These are phyloP conservation scores for Coemansia sp. DNA, from an alignment of 192 early-diverging fungal genomes.

Conservation along the genomic window DNA sequence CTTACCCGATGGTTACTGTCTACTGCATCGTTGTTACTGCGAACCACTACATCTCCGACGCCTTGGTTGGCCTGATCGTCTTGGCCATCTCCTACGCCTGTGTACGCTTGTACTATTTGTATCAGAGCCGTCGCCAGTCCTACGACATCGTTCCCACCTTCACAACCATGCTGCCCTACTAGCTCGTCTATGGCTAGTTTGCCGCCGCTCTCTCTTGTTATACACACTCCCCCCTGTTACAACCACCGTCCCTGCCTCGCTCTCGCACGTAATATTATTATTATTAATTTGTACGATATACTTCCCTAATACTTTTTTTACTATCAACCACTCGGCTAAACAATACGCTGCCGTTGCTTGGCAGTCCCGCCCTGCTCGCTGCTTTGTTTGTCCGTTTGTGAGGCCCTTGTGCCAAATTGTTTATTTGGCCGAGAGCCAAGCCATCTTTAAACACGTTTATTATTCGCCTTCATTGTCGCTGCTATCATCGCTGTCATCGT, in stretches of 20 bases:
- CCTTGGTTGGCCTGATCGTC: slow-evolving; percentile 41
- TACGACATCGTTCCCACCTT: slow-evolving; percentile 13
- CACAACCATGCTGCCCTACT: slow-evolving; percentile 25
- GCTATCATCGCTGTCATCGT: background rate
- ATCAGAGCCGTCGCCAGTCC: slow-evolving; percentile 21
- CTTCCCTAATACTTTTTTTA: background rate
- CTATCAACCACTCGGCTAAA: background rate
- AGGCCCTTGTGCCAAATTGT: too few species aligned
- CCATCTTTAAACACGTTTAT: background rate
- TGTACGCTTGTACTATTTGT: slow-evolving; percentile 39
- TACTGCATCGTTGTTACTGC: slow-evolving; percentile 55
- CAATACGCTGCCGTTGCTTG: background rate
- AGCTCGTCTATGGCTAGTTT: background rate
- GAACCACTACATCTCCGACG: slow-evolving; percentile 52
- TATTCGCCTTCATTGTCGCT: background rate
- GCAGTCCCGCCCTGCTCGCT: background rate
- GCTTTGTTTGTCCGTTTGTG: background rate
- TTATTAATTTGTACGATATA: slow-evolving; percentile 19
- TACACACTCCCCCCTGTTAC: slow-evolving; percentile 6
- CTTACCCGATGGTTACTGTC: slow-evolving; percentile 49
- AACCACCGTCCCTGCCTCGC: slow-evolving; percentile 5
- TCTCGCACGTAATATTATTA: background rate
- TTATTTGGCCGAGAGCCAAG: background rate
- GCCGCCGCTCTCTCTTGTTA: background rate
- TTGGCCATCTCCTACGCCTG: slow-evolving; percentile 48